Evolutionary conservation across 805 yeast genomes (phyloP), one percentile per base, ranked within the genome.

Genomic region (Nakazawaea molendinolei): DNA sequence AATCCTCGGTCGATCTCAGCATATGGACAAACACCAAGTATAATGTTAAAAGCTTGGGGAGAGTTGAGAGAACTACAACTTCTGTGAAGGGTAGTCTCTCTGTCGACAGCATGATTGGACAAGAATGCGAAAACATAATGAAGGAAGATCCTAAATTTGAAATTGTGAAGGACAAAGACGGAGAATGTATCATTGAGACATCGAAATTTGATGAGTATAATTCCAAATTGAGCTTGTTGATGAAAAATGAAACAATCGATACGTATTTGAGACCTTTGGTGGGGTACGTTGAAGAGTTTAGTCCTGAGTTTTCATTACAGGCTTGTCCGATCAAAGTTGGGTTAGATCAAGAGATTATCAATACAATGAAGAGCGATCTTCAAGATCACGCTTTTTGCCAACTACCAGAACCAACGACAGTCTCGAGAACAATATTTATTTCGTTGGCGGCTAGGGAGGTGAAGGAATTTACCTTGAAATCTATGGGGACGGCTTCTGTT

Each of bases 301-400:
- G 76, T 28, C 72, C 76, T 0, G 79, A 73, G 44, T 74, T 67
- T 45, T 51, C 58, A 10, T 42, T 74, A 19, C 74, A 69, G 56
- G 63, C 76, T 21, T 74, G 79, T 44, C 72, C 76, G 0, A 55
- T 58, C 10, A 60, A 60, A 33, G 60, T 65, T 15, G 62, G 64
- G 40, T 52, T 70, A 23, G 77, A 72, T 41, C 50, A 53, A 5
- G 65, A 60, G 32, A 63, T 73, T 14, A 49, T 59, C 33, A 59
- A 53, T 19, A 52, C 73, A 7, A 67, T 74, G 74, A 67, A 60
- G 39, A 68, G 68, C 41, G 79, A 74, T 44, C 53, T 71, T 35
- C 36, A 60, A 36, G 63, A 62, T 39, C 59, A 60, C 41, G 55
- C 57, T 32, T 50, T 52, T 6, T 53, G 50, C 31, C 56, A 52